These are phyloP conservation scores for Citrus inodora DNA, from an alignment of 345 rosid species.

Conservation along the genomic window DNA sequence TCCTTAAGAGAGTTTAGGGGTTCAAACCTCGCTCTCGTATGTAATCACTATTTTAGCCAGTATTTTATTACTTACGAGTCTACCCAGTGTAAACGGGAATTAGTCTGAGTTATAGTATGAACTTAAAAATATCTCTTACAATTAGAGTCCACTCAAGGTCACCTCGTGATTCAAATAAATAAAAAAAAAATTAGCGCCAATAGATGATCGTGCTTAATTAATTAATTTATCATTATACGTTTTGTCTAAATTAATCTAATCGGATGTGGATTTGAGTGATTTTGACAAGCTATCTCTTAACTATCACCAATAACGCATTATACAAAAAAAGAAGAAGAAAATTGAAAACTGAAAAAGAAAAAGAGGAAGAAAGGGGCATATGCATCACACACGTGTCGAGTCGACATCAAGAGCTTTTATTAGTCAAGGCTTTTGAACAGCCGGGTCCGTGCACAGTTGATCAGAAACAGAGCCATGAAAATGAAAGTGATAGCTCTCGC, in stretches of 20 bases:
- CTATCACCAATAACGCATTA: neutral
- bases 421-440: neutral
- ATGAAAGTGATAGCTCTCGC: neutral
- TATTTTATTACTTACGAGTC: accelerated
- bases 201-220: too few relatives aligned
- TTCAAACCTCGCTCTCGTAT: too few relatives aligned
- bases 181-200: too few relatives aligned
- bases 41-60: too few relatives aligned
- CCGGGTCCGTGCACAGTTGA: too few relatives aligned
- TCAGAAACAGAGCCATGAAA: neutral
- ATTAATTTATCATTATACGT: neutral
- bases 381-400: neutral
- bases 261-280: neutral
- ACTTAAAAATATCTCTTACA: too few relatives aligned
- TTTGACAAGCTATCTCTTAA: neutral
- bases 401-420: neutral
- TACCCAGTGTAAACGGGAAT: accelerated
- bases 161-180: too few relatives aligned
- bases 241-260: neutral
- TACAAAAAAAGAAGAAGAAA: too few relatives aligned
- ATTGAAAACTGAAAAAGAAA: neutral
- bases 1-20: too few relatives aligned
- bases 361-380: neutral
- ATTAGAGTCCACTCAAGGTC: accelerated
- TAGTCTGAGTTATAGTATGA: too few relatives aligned